A percentile compares a stretch with the other conserved stretches of the same genome.
Conservation (phyloP, 2,329 filamentous ascomycete genomes). For the Aspergillus fructus region DNA sequence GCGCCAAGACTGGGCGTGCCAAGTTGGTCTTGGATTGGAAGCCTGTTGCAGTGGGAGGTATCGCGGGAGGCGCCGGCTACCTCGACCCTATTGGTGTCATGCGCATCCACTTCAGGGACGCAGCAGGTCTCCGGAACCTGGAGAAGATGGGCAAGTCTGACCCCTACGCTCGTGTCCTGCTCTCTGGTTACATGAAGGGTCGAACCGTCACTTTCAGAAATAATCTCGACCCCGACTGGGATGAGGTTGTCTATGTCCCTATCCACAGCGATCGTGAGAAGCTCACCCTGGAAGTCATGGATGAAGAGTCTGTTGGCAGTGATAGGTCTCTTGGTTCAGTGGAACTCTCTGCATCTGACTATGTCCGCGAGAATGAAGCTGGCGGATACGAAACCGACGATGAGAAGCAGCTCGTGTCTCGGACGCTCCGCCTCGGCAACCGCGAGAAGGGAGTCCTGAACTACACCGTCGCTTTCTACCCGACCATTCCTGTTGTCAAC, state of each 20-base stretch:
- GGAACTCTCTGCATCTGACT: constrained; percentile 76
- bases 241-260: constrained; percentile 92
- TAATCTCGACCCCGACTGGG: constrained; percentile 91
- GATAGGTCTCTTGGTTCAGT: constrained; percentile 83
- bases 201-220: constrained; percentile 95
- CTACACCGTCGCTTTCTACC: constrained; percentile 87
- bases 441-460: constrained; percentile 77
- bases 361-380: constrained; percentile 71
- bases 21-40: constrained; percentile 96
- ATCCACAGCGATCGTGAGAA: constrained; percentile 83
- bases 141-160: constrained; percentile 97
- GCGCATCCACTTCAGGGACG: constrained; percentile 86
- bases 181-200: constrained; percentile 87
- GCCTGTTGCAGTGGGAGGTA: constrained; percentile 81
- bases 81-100: constrained; percentile 92
- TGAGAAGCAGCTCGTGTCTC: constrained; percentile 65
- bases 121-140: constrained; percentile 80
- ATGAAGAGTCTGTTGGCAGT: constrained; percentile 86
- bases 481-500: constrained; percentile 81
- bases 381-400: constrained; percentile 82
- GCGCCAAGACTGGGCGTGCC: constrained; percentile 76
- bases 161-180: constrained; percentile 82
- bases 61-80: constrained; percentile 78
- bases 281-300: constrained; percentile 90
- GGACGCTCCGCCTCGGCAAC: constrained; percentile 70